Percentiles rank a stretch among this genome's conserved stretches.
These are phyloP conservation scores for Pseudogymnoascus sp. DNA, from an alignment of 2,329 filamentous ascomycete genomes.

Conservation along the genomic window DNA sequence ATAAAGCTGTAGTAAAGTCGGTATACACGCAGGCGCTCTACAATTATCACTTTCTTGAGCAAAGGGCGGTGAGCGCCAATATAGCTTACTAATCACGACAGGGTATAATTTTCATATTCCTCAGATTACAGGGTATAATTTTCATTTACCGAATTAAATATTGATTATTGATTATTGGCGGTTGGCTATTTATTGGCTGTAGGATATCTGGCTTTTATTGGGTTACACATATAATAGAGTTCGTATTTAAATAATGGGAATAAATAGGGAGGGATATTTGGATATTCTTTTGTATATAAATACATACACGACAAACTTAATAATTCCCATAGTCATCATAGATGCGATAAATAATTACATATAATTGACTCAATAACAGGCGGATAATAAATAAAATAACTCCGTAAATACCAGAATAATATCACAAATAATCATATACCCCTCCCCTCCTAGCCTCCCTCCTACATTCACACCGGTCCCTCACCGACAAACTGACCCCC, in stretches of 20 bases:
- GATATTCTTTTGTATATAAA: not conserved
- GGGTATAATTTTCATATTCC: too few relatives aligned
- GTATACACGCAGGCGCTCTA: too few relatives aligned
- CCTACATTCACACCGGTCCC: not conserved
- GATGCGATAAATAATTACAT: not conserved
- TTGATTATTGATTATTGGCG: not conserved
- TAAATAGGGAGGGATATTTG: not conserved
- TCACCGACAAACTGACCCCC: not conserved
- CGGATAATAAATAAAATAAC: not conserved
- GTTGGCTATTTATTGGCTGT: not conserved
- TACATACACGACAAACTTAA: not conserved
- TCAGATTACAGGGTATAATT: too few relatives aligned
- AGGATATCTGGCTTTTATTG: not conserved
- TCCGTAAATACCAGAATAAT: not conserved
- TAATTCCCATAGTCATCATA: not conserved
- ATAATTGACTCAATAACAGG: not conserved
- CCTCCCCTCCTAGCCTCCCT: not conserved
- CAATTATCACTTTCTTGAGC: too few relatives aligned
- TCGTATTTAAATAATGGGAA: not conserved
- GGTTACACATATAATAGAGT: not conserved
- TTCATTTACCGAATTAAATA: too few relatives aligned
- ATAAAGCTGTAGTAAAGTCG: too few relatives aligned
- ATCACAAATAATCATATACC: not conserved
- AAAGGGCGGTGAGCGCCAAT: too few relatives aligned
- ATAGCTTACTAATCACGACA: too few relatives aligned